phyloP scores from a whole-genome alignment of 169 alveolate species.

The Plasmodium fragile region DNA sequence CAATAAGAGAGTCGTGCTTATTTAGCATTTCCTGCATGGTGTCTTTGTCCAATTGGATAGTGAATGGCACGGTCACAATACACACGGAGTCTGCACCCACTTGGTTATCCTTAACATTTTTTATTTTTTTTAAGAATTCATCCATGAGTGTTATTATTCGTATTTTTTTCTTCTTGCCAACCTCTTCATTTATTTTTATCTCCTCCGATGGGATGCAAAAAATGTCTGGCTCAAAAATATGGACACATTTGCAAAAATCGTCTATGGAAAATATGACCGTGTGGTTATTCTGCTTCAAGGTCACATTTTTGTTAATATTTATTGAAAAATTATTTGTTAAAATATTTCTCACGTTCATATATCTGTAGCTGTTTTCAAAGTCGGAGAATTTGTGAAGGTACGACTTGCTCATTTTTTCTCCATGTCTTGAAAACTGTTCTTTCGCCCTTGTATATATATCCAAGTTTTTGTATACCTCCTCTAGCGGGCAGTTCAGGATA shows the following conservation, averaged over 20 bases:
- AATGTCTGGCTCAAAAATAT: constrained; percentile 67
- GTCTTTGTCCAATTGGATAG: constrained; percentile 21
- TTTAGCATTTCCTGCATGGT: constrained; percentile 9
- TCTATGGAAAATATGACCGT: constrained; percentile 38
- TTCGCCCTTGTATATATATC: constrained; percentile 60
- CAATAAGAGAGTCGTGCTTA: constrained; percentile 33
- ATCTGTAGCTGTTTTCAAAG: constrained; percentile 46
- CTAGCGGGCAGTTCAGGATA: constrained; percentile 56
- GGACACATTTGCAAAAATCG: constrained; percentile 51
- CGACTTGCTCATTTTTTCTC: not conserved
- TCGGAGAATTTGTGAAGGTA: constrained; percentile 48
- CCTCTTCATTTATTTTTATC: constrained; percentile 43
- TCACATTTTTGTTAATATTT: constrained; percentile 47
- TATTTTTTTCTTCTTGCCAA: constrained; percentile 65
- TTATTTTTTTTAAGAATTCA: constrained; percentile 62
- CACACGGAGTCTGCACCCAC: constrained; percentile 5
- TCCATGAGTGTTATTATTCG: constrained; percentile 43
- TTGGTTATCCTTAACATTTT: constrained; percentile 32
- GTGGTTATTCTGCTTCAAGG: constrained; percentile 23
- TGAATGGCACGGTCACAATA: constrained; percentile 51
- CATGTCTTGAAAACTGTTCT: constrained; percentile 27
- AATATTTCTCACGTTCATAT: constrained; percentile 57
- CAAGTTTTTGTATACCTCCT: constrained; percentile 45
- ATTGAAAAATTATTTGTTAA: constrained; percentile 20
- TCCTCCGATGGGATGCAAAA: constrained; percentile 75